Evolutionary conservation across 192 early-diverging fungal genomes (phyloP).

Genomic region (Lunasporangiospora selenospora): DNA sequence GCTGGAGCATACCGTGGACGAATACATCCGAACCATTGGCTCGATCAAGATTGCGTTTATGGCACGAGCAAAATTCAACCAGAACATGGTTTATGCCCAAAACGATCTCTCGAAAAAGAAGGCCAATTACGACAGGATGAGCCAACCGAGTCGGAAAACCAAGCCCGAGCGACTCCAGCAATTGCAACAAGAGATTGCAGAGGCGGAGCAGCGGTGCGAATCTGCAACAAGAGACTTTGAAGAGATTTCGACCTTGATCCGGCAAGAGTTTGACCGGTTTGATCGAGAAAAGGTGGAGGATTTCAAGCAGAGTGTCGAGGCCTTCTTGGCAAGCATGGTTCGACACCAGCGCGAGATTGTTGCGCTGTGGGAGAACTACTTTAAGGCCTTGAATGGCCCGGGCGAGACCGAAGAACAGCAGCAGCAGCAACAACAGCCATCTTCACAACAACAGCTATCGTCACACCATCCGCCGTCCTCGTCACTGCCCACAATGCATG

Average conservation of each 20-base stretch:
- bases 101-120: slow-evolving; percentile 74
- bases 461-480: slow-evolving; percentile 3
- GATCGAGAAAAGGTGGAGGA: slow-evolving; percentile 83
- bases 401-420: background rate
- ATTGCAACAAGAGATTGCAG: slow-evolving; percentile 23
- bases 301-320: slow-evolving; percentile 75
- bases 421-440: slow-evolving; percentile 4
- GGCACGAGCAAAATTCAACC: slow-evolving; percentile 72
- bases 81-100: slow-evolving; percentile 72
- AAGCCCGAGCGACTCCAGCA: slow-evolving; percentile 21
- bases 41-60: slow-evolving; percentile 83
- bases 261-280: slow-evolving; percentile 78
- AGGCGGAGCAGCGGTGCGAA: slow-evolving; percentile 56
- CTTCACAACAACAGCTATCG: background rate
- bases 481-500: background rate
- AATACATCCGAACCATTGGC: slow-evolving; percentile 88
- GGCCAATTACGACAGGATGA: slow-evolving; percentile 68
- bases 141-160: slow-evolving; percentile 35
- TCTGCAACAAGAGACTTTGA: slow-evolving; percentile 71
- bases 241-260: slow-evolving; percentile 74
- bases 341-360: slow-evolving; percentile 81
- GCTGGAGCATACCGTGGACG: slow-evolving; percentile 83
- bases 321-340: slow-evolving; percentile 77
- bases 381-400: slow-evolving; percentile 33
- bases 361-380: slow-evolving; percentile 43